Base-by-base conservation (phyloP, 805 yeast species). In the Schwanniomyces sp. region DNA sequence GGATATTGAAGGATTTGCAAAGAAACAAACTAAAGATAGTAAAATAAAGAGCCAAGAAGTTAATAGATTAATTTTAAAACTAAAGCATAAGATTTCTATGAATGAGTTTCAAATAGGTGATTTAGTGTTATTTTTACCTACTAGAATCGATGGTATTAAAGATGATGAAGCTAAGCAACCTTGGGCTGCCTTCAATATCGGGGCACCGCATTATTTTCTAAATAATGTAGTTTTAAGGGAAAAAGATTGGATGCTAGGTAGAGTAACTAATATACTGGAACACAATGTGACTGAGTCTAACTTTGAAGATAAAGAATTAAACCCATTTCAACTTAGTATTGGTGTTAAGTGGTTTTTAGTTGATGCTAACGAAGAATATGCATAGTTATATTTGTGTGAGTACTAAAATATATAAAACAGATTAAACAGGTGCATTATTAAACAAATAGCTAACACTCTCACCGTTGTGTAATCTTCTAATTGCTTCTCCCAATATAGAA, bases 131-230 rank as follows among this genome's bases (percentile, higher is more conserved):
- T 92, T 92, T 61, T 68, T 92, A 52, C 97, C 96, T 2, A 90
- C 96, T 0, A 69, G 82, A 39, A 76, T 78, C 40, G 79, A 79
- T 55, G 45, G 62, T 25, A 46, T 47, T 7, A 47, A 49, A 32
- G 63, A 55, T 8, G 40, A 40, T 10, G 55, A 49, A 27, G 62
- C 65, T 34, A 44, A 45, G 8, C 80, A 74, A 46, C 90, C 92
- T 0, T 92, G 98, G 98, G 97, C 97, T 0, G 96, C 96, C 1
- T 92, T 92, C 70, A 91, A 94, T 54, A 77, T 88, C 47, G 96
- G 92, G 1, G 85, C 89, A 0, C 94, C 95, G 0, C 91, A 91
- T 62, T 91, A 82, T 62, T 85, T 91, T 58, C 69, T 92, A 52
- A 67, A 67, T 11, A 61, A 72, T 12, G 30, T 24, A 24, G 18